Evolutionary conservation across 2,329 filamentous ascomycete genomes (phyloP).

Genomic region (Xylariaceae sp.): DNA sequence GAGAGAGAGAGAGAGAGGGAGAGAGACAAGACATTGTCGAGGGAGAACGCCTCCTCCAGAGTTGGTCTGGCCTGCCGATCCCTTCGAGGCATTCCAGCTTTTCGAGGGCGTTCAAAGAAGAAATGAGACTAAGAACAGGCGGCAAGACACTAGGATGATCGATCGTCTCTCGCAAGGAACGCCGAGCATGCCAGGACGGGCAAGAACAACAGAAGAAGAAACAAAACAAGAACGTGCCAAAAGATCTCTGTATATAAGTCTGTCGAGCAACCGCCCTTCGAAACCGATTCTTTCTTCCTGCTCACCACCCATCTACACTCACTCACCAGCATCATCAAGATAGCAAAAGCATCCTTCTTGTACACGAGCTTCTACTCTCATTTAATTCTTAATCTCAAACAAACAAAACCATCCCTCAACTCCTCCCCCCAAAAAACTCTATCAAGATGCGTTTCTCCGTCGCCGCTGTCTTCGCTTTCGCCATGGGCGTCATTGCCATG

Average conservation of each 20-base stretch:
- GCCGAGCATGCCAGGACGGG: too few species aligned
- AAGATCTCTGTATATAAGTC: slow-evolving; percentile 17
- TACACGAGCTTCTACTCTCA: slow-evolving; percentile 15
- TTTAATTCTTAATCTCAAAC: slow-evolving; percentile 4
- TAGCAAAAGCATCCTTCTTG: slow-evolving; percentile 15
- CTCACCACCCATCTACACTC: slow-evolving; percentile 20
- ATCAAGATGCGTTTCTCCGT: slow-evolving; percentile 41
- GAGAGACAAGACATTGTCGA: slow-evolving; percentile 18
- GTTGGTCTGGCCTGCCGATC: background rate
- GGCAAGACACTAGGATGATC: slow-evolving; percentile 8
- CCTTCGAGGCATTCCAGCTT: slow-evolving; percentile 7
- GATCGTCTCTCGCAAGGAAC: too few species aligned
- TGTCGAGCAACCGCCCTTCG: background rate
- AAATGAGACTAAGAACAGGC: background rate
- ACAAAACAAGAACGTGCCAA: background rate
- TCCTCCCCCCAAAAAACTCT: background rate
- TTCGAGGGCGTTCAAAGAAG: background rate
- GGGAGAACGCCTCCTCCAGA: background rate
- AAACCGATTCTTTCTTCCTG: background rate
- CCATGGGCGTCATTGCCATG: slow-evolving; percentile 29
- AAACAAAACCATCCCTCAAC: slow-evolving; percentile 1
- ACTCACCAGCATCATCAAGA: slow-evolving; percentile 17
- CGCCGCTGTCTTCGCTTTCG: slow-evolving; percentile 32
- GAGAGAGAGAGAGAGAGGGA: too few species aligned
- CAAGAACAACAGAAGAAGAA: background rate